A percentile compares a stretch with the other conserved stretches of the same genome.
Evolutionary conservation across 352 stramenopile species (phyloP).

Genomic region (Phytopythium helicoides): DNA sequence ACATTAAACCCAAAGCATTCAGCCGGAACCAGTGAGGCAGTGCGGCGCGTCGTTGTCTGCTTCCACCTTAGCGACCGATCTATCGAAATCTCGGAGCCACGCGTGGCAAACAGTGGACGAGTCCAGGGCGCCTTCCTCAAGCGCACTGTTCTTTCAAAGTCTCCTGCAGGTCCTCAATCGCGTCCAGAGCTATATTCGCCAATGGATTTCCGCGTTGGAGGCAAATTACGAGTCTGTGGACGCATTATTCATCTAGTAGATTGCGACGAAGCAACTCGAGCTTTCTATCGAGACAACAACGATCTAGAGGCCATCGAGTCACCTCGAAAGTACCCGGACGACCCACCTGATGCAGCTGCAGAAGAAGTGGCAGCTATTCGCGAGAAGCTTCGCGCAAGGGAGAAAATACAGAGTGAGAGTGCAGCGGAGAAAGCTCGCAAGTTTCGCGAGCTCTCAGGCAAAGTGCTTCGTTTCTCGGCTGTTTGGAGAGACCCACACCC

Average conservation of each 20-base stretch:
- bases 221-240: slow-evolving; percentile 76
- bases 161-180: slow-evolving; percentile 7
- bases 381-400: slow-evolving; percentile 3
- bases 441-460: slow-evolving; percentile 76
- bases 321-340: slow-evolving; percentile 76
- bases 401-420: slow-evolving; percentile 48
- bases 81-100: slow-evolving; percentile 87
- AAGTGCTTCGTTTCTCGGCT: slow-evolving; percentile 91
- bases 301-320: slow-evolving; percentile 22
- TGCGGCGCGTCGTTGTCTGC: slow-evolving; percentile 69
- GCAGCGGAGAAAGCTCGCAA: slow-evolving; percentile 56
- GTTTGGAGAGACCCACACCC: slow-evolving; percentile 90
- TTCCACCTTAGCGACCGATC: slow-evolving; percentile 84
- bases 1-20: no score
- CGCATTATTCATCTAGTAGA: slow-evolving; percentile 85
- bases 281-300: slow-evolving; percentile 69
- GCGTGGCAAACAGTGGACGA: slow-evolving; percentile 85
- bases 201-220: slow-evolving; percentile 78
- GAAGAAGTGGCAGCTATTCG: slow-evolving; percentile 30
- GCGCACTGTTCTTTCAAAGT: slow-evolving; percentile 45
- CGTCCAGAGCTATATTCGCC: slow-evolving; percentile 38
- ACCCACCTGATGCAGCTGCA: slow-evolving; percentile 36
- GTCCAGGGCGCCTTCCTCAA: slow-evolving; percentile 89
- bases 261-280: slow-evolving; percentile 83
- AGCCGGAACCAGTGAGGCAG: slow-evolving; percentile 1